Conservation (phyloP, 2,329 filamentous ascomycete species). For the Neocucurbitaria cava region DNA sequence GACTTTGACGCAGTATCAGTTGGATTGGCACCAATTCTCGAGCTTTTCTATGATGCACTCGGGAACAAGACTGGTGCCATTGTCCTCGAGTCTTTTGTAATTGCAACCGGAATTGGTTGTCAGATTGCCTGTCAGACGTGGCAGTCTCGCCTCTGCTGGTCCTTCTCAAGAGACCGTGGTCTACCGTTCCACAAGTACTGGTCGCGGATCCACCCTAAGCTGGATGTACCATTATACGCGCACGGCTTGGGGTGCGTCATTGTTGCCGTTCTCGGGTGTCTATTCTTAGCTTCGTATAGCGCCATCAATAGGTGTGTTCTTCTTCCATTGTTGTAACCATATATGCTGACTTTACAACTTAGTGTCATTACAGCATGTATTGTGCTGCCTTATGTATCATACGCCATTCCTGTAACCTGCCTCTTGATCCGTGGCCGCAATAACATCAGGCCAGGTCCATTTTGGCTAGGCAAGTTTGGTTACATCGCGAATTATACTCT, state of each 20-base stretch:
- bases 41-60: background rate
- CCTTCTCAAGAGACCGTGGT: background rate
- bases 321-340: too few species aligned
- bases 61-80: background rate
- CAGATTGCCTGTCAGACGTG: background rate
- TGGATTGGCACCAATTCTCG: background rate
- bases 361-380: background rate
- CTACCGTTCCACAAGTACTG: background rate
- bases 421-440: background rate
- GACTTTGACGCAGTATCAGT: slow-evolving; percentile 35
- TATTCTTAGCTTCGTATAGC: too few species aligned
- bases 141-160: background rate
- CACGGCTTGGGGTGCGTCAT: background rate
- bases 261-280: too few species aligned
- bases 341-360: background rate
- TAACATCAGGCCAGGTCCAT: background rate
- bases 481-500: too few species aligned
- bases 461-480: background rate
- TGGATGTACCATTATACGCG: background rate
- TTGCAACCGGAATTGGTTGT: background rate
- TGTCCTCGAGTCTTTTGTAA: background rate
- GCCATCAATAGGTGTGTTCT: too few species aligned
- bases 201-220: background rate
- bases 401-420: background rate
- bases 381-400: background rate